phyloP scores from a whole-genome alignment of 2,329 filamentous ascomycete genomes.

The Dactylellina haptotyla region DNA sequence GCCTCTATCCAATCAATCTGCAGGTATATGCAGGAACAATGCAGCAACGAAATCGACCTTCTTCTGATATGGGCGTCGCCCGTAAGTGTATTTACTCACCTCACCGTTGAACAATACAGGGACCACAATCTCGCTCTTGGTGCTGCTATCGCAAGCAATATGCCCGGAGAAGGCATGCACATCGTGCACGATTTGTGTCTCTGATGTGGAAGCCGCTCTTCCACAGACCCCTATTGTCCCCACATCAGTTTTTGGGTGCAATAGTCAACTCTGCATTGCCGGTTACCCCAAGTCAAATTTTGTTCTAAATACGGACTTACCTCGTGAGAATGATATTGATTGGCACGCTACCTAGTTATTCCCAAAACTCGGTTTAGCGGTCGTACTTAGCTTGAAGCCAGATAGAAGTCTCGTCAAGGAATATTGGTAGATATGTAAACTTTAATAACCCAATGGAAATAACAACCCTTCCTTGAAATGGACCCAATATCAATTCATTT shows the following conservation, averaged over 20 bases:
- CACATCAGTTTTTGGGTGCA: constrained; percentile 60
- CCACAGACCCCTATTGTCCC: constrained; percentile 75
- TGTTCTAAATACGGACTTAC: constrained; percentile 39
- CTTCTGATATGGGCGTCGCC: neutral
- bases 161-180: constrained; percentile 81
- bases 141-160: constrained; percentile 81
- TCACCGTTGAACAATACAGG: constrained; percentile 70
- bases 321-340: constrained; percentile 70
- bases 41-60: constrained; percentile 55
- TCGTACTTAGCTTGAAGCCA: too few relatives aligned
- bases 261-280: constrained; percentile 19
- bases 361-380: neutral
- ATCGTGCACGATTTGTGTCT: constrained; percentile 75
- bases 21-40: constrained; percentile 57
- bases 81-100: too few relatives aligned
- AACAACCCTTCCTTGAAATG: constrained; percentile 79
- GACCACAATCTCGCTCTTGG: constrained; percentile 82
- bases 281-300: neutral
- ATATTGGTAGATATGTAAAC: too few relatives aligned
- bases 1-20: constrained; percentile 48
- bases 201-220: constrained; percentile 69
- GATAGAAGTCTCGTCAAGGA: too few relatives aligned
- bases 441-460: too few relatives aligned
- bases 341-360: constrained; percentile 73
- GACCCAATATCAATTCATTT: constrained; percentile 74